Evolutionary conservation across 225 moss, liverwort and hornwort genomes (phyloP).

Genomic region (Bryoerythrophyllum caledonicum): DNA sequence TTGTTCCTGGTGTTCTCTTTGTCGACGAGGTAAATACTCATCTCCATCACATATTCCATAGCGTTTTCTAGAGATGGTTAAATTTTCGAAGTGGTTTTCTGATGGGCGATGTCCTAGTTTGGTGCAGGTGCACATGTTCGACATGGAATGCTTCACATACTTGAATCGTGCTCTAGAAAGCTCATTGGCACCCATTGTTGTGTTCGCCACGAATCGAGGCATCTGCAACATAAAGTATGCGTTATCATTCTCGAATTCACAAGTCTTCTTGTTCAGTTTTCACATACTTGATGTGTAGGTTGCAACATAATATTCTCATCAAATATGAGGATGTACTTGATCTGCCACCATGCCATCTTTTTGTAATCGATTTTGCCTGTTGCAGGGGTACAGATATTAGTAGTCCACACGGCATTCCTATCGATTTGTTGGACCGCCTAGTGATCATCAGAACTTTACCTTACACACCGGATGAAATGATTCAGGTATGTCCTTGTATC

Average conservation of each 20-base stretch:
- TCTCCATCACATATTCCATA: neutral
- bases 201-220: slow-evolving; percentile 92
- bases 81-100: neutral
- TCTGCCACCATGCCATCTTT: neutral
- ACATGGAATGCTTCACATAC: slow-evolving; percentile 97
- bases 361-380: neutral
- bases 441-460: slow-evolving; percentile 92
- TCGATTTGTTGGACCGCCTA: slow-evolving; percentile 88
- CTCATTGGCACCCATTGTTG: slow-evolving; percentile 92
- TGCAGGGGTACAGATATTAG: slow-evolving; percentile 91
- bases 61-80: neutral
- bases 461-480: slow-evolving; percentile 78
- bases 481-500: slow-evolving; percentile 41
- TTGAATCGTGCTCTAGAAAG: slow-evolving; percentile 98
- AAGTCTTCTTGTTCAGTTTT: neutral
- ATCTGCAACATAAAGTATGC: slow-evolving; percentile 78
- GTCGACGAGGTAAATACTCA: slow-evolving; percentile 57
- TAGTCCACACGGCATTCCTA: slow-evolving; percentile 94
- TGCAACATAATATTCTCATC: neutral
- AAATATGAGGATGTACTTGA: neutral
- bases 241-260: neutral
- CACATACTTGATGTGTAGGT: slow-evolving; percentile 7
- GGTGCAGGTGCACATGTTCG: slow-evolving; percentile 89
- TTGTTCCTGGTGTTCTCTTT: slow-evolving; percentile 96
- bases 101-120: slow-evolving; percentile 15